These are phyloP conservation scores for Limonium bicolor DNA, from an alignment of 148 eudicot species.

Conservation along the genomic window DNA sequence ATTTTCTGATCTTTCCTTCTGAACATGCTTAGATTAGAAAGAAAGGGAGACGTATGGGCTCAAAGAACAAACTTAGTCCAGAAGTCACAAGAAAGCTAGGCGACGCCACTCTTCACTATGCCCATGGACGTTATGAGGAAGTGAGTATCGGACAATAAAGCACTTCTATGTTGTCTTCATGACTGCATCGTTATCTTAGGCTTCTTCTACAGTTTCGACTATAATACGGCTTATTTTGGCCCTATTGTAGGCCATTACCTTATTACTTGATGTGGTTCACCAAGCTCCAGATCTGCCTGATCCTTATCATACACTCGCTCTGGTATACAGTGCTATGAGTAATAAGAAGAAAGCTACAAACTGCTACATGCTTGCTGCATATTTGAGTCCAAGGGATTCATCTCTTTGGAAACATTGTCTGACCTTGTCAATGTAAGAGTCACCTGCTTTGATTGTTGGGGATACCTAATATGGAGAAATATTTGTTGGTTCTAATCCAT, in stretches of 20 bases:
- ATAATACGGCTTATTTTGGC: neutral
- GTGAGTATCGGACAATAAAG: conserved; percentile 21
- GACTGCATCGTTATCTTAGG: neutral
- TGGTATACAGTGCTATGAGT: conserved; percentile 36
- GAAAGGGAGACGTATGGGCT: conserved; percentile 77
- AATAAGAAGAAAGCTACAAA: conserved; percentile 45
- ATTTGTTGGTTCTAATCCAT: no score
- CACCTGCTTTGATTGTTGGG: neutral
- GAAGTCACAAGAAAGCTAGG: conserved; percentile 67
- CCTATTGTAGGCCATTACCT: conserved; percentile 41
- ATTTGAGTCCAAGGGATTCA: conserved; percentile 54
- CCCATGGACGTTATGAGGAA: conserved; percentile 60
- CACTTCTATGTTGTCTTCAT: neutral
- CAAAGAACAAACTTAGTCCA: conserved; percentile 50
- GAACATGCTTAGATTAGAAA: conserved; percentile 26
- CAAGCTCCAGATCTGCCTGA: conserved; percentile 66
- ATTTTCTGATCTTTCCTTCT: neutral
- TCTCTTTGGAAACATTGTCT: conserved; percentile 66
- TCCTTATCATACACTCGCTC: conserved; percentile 73
- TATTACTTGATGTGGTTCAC: conserved; percentile 54
- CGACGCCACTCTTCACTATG: conserved; percentile 77
- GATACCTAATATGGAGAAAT: neutral
- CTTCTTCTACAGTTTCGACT: neutral
- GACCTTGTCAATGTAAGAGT: conserved; percentile 56
- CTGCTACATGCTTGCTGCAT: conserved; percentile 73